phyloP scores from a whole-genome alignment of 1,284 basidiomycete genomes.

The Austroboletus novae-zelandiae region DNA sequence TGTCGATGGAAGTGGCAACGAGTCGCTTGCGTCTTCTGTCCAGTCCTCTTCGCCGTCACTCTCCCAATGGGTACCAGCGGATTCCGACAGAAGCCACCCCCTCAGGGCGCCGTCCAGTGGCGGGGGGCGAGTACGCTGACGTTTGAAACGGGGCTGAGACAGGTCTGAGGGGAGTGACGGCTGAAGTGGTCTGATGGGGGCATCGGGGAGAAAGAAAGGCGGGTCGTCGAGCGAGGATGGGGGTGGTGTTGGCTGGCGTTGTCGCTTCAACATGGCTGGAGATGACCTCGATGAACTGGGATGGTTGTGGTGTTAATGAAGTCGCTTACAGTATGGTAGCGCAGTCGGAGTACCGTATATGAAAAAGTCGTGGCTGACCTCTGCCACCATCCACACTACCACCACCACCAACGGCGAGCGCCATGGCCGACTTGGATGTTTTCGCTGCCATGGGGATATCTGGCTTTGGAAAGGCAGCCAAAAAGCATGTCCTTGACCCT shows the following conservation, averaged over 20 bases:
- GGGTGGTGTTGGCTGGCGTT: slow-evolving; percentile 52
- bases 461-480: slow-evolving; percentile 71
- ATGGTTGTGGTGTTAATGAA: not conserved
- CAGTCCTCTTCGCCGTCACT: slow-evolving; percentile 38
- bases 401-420: slow-evolving; percentile 11
- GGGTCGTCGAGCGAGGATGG: slow-evolving; percentile 40
- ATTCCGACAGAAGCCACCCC: slow-evolving; percentile 38
- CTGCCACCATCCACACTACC: slow-evolving; percentile 15
- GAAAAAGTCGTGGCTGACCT: slow-evolving; percentile 12
- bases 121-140: slow-evolving; percentile 47
- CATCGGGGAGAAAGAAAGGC: slow-evolving; percentile 29
- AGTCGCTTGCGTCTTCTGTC: slow-evolving; percentile 27
- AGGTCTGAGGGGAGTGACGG: slow-evolving; percentile 24
- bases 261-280: slow-evolving; percentile 64
- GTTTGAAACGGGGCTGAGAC: slow-evolving; percentile 34
- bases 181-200: slow-evolving; percentile 19
- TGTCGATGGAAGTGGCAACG: slow-evolving; percentile 3
- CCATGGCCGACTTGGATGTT: slow-evolving; percentile 63
- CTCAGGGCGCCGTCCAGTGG: slow-evolving; percentile 43
- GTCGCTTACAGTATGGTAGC: too few relatives aligned
- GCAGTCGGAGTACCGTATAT: slow-evolving; percentile 17
- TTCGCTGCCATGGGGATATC: slow-evolving; percentile 78
- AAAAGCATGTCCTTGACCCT: slow-evolving; percentile 66
- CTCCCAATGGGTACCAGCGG: slow-evolving; percentile 10
- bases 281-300: not conserved